Evolutionary conservation across 768 basidiomycete genomes (phyloP), one percentile per base, ranked within the genome.

Genomic region (Lactarius quietus): DNA sequence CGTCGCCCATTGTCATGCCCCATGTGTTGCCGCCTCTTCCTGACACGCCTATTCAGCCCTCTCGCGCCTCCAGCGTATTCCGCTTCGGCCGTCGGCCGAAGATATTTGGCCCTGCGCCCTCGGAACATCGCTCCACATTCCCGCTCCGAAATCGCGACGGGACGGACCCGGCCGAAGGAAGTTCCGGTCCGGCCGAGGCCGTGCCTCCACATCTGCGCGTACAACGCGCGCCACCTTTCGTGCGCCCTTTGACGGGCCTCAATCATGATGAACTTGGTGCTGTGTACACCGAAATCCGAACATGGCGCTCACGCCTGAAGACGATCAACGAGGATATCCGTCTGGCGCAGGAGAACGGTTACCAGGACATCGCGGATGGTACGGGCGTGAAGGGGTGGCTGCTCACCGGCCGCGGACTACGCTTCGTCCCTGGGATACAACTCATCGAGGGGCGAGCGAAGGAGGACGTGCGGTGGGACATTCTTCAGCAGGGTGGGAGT

Each of bases 401-500:
- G 60, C 75, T 94, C 72, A 81, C 90, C 45, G 92, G 92, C 10
- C 80, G 84, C 31, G 90, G 89, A 1, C 73, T 92, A 64, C 75
- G 84, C 61, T 82, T 80, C 69, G 73, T 93, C 31, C 85, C 84
- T 35, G 85, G 85, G 2, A 74, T 88, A 6, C 78, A 89, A 72
- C 76, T 88, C 39, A 91, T 94, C 28, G 87, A 90, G 72, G 92
- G 92, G 2, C 77, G 88, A 64, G 87, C 90, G 17, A 92, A 90
- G 74, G 90, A 93, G 71, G 91, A 93, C 73, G 84, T 94, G 39
- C 77, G 88, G 61, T 94, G 91, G 90, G 85, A 87, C 64, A 85
- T 89, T 29, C 76, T 93, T 57, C 88, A 90, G 74, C 80, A 28
- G 31, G 66, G 82, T 66, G 82, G 85, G 73, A 77, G 82, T 43